These are phyloP conservation scores for Moricandia arvensis DNA, from an alignment of 345 rosid genomes.

Conservation along the genomic window DNA sequence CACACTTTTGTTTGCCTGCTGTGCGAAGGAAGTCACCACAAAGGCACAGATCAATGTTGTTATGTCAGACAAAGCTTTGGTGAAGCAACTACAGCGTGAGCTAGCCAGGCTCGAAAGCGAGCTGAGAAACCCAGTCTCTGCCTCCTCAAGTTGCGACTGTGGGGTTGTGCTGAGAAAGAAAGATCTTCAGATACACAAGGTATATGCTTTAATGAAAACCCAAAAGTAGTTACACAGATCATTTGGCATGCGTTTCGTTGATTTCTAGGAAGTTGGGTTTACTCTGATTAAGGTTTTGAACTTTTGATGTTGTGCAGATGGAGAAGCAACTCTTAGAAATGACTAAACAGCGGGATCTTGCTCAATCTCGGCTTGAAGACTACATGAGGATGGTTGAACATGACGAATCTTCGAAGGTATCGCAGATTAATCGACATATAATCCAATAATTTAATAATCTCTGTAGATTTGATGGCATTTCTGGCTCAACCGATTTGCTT, in stretches of 20 bases:
- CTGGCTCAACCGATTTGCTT: neutral
- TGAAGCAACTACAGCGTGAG: conserved; percentile 91
- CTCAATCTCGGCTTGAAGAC: conserved; percentile 78
- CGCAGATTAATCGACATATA: conserved; percentile 28
- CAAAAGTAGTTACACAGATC: conserved; percentile 6
- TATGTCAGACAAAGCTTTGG: conserved; percentile 98
- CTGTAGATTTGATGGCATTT: neutral
- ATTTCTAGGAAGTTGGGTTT: conserved; percentile 8
- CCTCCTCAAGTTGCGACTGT: conserved; percentile 59
- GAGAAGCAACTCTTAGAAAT: conserved; percentile 79
- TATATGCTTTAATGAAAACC: conserved; percentile 22
- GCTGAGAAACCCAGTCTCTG: conserved; percentile 66
- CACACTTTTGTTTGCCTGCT: conserved; percentile 93
- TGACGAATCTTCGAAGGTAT: conserved; percentile 53
- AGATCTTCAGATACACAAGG: conserved; percentile 94
- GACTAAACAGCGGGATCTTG: conserved; percentile 81
- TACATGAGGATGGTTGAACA: conserved; percentile 60
- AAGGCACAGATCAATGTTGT: conserved; percentile 97
- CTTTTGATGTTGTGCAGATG: conserved; percentile 55
- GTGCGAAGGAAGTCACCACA: conserved; percentile 95
- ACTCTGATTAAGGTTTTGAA: conserved; percentile 29
- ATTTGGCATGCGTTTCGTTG: conserved; percentile 10
- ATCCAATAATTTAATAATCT: conserved; percentile 11
- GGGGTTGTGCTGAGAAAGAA: conserved; percentile 68
- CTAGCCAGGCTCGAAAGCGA: conserved; percentile 92